phyloP scores from a whole-genome alignment of 352 stramenopile genomes.

The Globisporangium megalacanthum region DNA sequence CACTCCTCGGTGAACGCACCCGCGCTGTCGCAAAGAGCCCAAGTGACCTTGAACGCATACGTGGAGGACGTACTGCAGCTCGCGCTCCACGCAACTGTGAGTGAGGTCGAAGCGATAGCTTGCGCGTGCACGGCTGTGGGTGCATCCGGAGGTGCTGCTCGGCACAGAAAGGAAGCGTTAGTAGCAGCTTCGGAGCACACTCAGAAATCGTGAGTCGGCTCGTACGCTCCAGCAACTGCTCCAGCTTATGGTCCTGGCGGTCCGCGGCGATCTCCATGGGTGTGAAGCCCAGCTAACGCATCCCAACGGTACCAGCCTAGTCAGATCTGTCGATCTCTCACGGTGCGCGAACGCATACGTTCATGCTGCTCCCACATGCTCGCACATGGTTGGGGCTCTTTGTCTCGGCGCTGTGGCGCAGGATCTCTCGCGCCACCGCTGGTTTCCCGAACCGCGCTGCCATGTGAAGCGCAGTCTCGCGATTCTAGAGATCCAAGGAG shows the following conservation, averaged over 20 bases:
- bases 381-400: constrained; percentile 24
- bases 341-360: no score
- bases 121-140: constrained; percentile 18
- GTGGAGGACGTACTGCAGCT: constrained; percentile 10
- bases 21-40: constrained; percentile 19
- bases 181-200: no score
- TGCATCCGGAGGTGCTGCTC: constrained; percentile 17
- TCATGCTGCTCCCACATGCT: no score
- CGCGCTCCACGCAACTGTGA: constrained; percentile 24
- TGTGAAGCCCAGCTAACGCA: constrained; percentile 23
- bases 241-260: constrained; percentile 25
- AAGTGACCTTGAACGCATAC: constrained; percentile 38
- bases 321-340: not conserved
- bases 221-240: constrained; percentile 41
- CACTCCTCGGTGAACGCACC: constrained; percentile 22
- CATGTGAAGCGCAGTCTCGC: constrained; percentile 35
- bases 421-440: constrained; percentile 28
- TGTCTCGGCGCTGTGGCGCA: constrained; percentile 31
- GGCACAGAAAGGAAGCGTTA: no score
- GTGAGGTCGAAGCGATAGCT: constrained; percentile 19
- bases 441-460: constrained; percentile 36
- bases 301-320: not conserved
- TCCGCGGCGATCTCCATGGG: constrained; percentile 42
- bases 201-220: not conserved
- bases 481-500: constrained; percentile 12